A percentile compares a stretch with the other conserved stretches of the same genome.
These are phyloP conservation scores for Rhodotorula glutinis DNA, from an alignment of 1,284 basidiomycete genomes.

Conservation along the genomic window DNA sequence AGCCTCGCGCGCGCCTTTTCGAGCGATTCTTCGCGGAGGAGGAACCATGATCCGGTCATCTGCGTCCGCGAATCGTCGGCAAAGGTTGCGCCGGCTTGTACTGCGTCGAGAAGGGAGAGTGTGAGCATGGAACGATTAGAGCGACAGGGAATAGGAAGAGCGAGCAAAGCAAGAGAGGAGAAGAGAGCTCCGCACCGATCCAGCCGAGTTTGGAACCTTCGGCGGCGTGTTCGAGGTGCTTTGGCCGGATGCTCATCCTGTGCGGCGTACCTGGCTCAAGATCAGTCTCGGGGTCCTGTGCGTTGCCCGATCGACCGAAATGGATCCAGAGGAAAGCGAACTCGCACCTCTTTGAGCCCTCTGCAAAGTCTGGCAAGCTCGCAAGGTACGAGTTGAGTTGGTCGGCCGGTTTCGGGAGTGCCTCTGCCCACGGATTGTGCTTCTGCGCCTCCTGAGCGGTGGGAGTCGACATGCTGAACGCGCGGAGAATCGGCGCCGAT, in stretches of 20 bases:
- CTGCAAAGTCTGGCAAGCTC: conserved; percentile 23
- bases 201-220: conserved; percentile 26
- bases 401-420: conserved; percentile 17
- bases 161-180: no score
- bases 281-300: no score
- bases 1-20: conserved; percentile 27
- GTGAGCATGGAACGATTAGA: no score
- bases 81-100: conserved; percentile 33
- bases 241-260: conserved; percentile 30
- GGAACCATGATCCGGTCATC: conserved; percentile 36
- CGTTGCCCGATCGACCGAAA: no score
- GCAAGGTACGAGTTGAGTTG: conserved; percentile 26
- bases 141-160: background rate
- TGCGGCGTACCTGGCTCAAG: accelerated
- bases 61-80: conserved; percentile 20
- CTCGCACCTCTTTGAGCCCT: conserved; percentile 26
- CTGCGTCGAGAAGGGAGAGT: conserved; percentile 1
- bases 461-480: conserved; percentile 18
- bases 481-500: background rate
- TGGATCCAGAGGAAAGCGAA: no score
- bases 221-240: conserved; percentile 27
- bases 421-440: conserved; percentile 24
- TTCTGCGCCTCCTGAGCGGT: background rate
- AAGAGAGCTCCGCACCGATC: conserved; percentile 16
- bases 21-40: conserved; percentile 24